Evolutionary conservation across 2,329 filamentous ascomycete genomes (phyloP).

Genomic region (Paecilomyces sp.): DNA sequence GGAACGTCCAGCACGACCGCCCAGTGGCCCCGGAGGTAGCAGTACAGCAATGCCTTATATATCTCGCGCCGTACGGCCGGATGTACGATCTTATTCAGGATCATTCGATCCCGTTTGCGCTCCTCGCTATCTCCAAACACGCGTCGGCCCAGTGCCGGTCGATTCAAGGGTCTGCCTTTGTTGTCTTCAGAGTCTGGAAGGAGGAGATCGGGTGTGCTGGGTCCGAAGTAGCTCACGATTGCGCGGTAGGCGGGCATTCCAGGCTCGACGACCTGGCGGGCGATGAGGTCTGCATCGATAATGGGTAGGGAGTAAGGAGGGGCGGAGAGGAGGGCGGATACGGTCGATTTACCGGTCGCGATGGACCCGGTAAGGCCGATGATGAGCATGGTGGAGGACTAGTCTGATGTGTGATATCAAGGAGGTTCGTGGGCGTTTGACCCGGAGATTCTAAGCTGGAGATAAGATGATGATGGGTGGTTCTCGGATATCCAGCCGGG

Average conservation of each 20-base stretch:
- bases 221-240: constrained; percentile 73
- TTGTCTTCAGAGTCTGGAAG: constrained; percentile 46
- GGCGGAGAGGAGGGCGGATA: constrained; percentile 72
- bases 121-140: constrained; percentile 79
- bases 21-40: constrained; percentile 72
- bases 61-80: constrained; percentile 81
- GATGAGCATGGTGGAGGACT: constrained; percentile 62
- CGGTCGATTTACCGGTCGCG: constrained; percentile 95
- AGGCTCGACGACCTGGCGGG: constrained; percentile 88
- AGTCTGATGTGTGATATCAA: background rate
- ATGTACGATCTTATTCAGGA: constrained; percentile 86
- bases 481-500: background rate
- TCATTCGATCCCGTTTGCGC: constrained; percentile 61
- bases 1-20: constrained; percentile 90
- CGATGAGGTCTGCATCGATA: constrained; percentile 88
- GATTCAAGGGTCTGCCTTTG: constrained; percentile 62
- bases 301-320: constrained; percentile 81
- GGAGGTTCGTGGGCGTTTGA: background rate
- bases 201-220: constrained; percentile 79
- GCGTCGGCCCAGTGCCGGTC: constrained; percentile 72
- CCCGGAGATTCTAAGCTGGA: background rate
- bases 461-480: background rate
- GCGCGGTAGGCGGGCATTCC: constrained; percentile 76
- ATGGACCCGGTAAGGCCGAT: constrained; percentile 96
- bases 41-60: constrained; percentile 63